Percentiles rank a stretch among this genome's conserved stretches.
Conservation (phyloP, 2,329 filamentous ascomycete genomes). For the Nemania serpens region DNA sequence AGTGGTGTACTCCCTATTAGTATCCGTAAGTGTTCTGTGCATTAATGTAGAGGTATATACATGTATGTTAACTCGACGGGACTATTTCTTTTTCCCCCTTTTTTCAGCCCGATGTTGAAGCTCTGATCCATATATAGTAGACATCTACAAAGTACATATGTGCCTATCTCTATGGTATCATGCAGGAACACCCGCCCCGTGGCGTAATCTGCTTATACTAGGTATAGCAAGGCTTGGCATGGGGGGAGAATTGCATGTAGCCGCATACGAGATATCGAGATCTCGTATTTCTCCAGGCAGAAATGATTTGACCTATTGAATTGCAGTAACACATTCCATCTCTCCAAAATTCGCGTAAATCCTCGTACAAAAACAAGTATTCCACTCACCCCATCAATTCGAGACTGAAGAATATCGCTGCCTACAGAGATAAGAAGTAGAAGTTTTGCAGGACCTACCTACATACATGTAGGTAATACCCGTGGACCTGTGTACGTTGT, state of each 20-base stretch:
- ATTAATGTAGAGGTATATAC: background rate
- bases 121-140: background rate
- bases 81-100: no score
- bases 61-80: no score
- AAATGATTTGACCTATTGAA: background rate
- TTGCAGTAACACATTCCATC: slow-evolving; percentile 3
- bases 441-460: no score
- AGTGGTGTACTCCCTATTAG: background rate
- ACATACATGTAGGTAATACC: no score
- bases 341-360: background rate
- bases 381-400: no score
- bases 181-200: slow-evolving; percentile 10
- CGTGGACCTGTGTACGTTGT: no score
- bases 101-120: no score
- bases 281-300: slow-evolving; percentile 25
- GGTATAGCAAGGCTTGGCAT: slow-evolving; percentile 17
- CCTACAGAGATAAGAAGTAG: no score
- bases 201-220: background rate
- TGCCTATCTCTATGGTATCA: background rate
- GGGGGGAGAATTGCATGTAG: slow-evolving; percentile 25
- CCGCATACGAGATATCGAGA: slow-evolving; percentile 20
- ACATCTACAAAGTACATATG: background rate
- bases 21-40: background rate
- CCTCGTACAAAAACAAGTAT: no score
- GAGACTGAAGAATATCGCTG: no score